These are phyloP conservation scores for Fraxinus nigra DNA, from an alignment of 305 asterid species.

Conservation along the genomic window DNA sequence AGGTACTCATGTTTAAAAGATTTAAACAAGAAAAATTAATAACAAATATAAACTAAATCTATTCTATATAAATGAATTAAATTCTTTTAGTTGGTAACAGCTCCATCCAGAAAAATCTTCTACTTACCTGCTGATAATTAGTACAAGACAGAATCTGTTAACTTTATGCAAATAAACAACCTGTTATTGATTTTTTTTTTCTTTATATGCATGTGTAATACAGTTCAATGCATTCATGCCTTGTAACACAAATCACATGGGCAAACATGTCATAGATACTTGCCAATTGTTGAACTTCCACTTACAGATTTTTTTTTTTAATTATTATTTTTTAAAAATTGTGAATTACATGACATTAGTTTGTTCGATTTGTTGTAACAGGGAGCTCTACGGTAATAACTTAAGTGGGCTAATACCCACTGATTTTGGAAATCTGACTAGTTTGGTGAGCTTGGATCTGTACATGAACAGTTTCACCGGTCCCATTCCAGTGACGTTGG, in stretches of 20 bases:
- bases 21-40: too few relatives aligned
- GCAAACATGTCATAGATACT: background rate
- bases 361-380: background rate
- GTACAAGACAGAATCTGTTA: background rate
- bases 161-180: background rate
- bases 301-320: background rate
- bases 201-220: background rate
- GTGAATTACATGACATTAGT: background rate
- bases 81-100: background rate
- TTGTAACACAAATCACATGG: background rate
- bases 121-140: background rate
- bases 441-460: conserved; percentile 24
- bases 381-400: background rate
- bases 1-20: too few relatives aligned
- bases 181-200: background rate
- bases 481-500: conserved; percentile 34
- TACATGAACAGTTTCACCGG: conserved; percentile 47
- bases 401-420: background rate
- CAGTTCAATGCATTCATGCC: background rate
- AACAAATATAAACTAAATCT: too few relatives aligned
- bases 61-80: background rate
- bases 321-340: background rate
- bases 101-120: background rate
- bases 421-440: conserved; percentile 29
- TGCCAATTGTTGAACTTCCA: background rate